These are phyloP conservation scores for Populus alba DNA, from an alignment of 345 rosid genomes.

Conservation along the genomic window DNA sequence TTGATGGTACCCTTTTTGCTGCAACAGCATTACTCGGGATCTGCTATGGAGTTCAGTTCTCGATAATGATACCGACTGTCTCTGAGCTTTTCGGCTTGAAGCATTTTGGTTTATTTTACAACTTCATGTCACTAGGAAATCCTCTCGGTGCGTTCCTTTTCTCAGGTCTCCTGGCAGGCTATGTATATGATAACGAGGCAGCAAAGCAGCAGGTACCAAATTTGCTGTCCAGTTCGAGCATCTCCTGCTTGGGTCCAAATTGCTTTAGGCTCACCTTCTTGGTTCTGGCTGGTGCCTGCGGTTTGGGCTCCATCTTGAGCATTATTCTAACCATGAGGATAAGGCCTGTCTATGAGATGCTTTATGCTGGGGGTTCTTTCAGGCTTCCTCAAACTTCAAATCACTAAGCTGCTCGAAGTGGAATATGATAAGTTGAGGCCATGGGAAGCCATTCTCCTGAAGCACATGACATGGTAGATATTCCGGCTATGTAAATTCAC, in stretches of 20 bases:
- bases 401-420: slow-evolving; percentile 27
- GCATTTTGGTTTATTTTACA: slow-evolving; percentile 55
- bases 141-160: slow-evolving; percentile 64
- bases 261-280: slow-evolving; percentile 68
- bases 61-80: slow-evolving; percentile 62
- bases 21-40: slow-evolving; percentile 62
- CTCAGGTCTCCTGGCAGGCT: slow-evolving; percentile 64
- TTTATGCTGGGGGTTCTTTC: slow-evolving; percentile 59
- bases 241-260: slow-evolving; percentile 53
- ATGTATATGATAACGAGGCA: slow-evolving; percentile 52
- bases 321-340: slow-evolving; percentile 43
- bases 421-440: neutral
- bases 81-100: slow-evolving; percentile 66
- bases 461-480: neutral
- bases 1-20: slow-evolving; percentile 43
- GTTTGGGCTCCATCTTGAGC: slow-evolving; percentile 46
- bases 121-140: slow-evolving; percentile 60
- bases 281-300: slow-evolving; percentile 47
- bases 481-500: neutral
- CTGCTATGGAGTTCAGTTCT: slow-evolving; percentile 63
- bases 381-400: slow-evolving; percentile 40
- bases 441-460: neutral
- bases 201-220: slow-evolving; percentile 44
- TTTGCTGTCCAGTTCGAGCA: slow-evolving; percentile 22
- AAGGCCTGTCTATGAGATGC: slow-evolving; percentile 59